A percentile compares a stretch with the other conserved stretches of the same genome.
Evolutionary conservation across 208 protist species (phyloP).

Genomic region (Leishmania gerbilli): DNA sequence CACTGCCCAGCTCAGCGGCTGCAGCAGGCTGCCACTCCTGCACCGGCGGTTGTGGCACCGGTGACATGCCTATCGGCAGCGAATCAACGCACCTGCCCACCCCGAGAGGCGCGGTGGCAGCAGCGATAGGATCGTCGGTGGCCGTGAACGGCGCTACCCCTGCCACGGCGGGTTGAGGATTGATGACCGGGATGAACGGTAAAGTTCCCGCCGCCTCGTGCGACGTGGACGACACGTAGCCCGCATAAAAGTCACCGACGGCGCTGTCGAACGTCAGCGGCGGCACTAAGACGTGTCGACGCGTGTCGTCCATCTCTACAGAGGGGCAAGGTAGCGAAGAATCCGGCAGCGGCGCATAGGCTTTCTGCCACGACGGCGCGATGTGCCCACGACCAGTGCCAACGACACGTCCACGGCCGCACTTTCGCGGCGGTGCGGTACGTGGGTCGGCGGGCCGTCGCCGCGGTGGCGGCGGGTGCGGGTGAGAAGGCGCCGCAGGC

Average conservation of each 20-base stretch:
- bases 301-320: background rate
- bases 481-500: background rate
- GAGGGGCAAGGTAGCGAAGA: background rate
- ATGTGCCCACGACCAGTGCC: background rate
- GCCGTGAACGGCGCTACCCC: background rate
- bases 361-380: background rate
- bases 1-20: background rate
- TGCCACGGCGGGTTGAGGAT: background rate
- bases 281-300: background rate
- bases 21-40: background rate
- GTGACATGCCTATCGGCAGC: background rate
- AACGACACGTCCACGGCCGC: background rate
- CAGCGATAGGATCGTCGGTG: background rate
- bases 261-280: background rate
- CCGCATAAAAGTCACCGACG: conserved; percentile 10
- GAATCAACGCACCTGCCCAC: background rate
- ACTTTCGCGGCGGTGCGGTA: background rate
- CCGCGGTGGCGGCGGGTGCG: background rate
- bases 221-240: background rate
- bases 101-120: background rate
- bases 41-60: background rate
- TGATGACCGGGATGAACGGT: conserved; percentile 2
- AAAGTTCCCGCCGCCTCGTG: background rate
- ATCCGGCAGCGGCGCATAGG: background rate
- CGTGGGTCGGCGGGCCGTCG: background rate